Percentiles rank a stretch among this genome's conserved stretches.
Evolutionary conservation across 1,139 yeast species (phyloP).

Genomic region (Meyerozyma carpophila): DNA sequence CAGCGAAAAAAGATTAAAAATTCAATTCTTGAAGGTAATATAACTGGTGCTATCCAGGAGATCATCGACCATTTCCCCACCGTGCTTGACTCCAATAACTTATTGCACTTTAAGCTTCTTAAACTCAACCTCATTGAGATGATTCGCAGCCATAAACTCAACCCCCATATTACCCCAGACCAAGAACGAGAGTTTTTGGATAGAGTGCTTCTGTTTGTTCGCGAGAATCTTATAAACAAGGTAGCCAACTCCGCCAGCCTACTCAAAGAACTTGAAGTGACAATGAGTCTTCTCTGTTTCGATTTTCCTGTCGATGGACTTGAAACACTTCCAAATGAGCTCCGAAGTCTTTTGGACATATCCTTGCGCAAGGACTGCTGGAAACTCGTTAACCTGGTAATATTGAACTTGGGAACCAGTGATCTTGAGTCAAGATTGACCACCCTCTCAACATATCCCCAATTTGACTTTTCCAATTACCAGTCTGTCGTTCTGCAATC

Average conservation of each 20-base stretch:
- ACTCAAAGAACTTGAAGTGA: constrained; percentile 60
- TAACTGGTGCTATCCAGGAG: constrained; percentile 41
- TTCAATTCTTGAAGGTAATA: constrained; percentile 44
- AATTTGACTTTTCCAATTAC: not conserved
- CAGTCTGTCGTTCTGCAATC: not conserved
- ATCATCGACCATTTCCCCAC: constrained; percentile 49
- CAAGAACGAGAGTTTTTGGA: constrained; percentile 48
- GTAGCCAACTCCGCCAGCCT: constrained; percentile 47
- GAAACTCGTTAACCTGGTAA: constrained; percentile 51
- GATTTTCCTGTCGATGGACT: constrained; percentile 31
- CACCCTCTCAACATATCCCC: constrained; percentile 2
- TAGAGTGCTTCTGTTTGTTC: constrained; percentile 53
- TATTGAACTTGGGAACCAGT: constrained; percentile 22
- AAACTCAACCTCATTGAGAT: constrained; percentile 59
- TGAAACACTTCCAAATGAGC: constrained; percentile 46
- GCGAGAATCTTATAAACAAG: constrained; percentile 54
- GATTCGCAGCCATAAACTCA: constrained; percentile 47
- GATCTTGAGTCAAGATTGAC: constrained; percentile 3
- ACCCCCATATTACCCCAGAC: constrained; percentile 8
- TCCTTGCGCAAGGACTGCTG: constrained; percentile 55
- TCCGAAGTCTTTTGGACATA: constrained; percentile 47
- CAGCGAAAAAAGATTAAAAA: constrained; percentile 45
- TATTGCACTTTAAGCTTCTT: constrained; percentile 58
- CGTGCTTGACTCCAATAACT: constrained; percentile 48
- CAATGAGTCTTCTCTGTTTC: constrained; percentile 66